A percentile compares a stretch with the other conserved stretches of the same genome.
These are phyloP conservation scores for Hyaloscypha hepaticicola DNA, from an alignment of 495 filamentous ascomycete species.

Conservation along the genomic window DNA sequence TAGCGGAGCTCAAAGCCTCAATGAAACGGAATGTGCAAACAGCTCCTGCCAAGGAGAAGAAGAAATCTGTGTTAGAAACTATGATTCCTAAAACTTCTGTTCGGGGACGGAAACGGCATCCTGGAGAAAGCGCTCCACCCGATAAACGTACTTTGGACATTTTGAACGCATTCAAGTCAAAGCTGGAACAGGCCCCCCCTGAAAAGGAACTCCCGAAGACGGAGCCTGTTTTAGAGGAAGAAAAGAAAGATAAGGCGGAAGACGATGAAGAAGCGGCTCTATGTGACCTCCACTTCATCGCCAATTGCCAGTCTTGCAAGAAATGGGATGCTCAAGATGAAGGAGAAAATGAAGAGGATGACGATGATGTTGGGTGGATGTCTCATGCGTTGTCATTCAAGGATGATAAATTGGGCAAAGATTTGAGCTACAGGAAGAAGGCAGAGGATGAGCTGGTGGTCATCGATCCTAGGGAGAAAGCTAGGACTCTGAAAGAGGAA, in stretches of 20 bases:
- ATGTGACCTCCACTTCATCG: constrained; percentile 92
- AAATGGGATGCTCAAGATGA: constrained; percentile 67
- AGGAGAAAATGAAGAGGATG: constrained; percentile 52
- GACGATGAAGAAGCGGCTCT: constrained; percentile 68
- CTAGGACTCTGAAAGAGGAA: constrained; percentile 67
- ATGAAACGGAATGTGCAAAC: constrained; percentile 77
- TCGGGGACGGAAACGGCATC: constrained; percentile 75
- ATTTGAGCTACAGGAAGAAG: constrained; percentile 83
- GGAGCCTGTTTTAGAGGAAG: constrained; percentile 22
- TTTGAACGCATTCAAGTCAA: constrained; percentile 74
- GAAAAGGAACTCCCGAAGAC: constrained; percentile 43
- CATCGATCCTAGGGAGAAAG: constrained; percentile 89
- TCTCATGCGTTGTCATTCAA: constrained; percentile 78
- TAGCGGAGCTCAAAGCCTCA: constrained; percentile 84
- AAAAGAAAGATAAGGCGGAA: constrained; percentile 37
- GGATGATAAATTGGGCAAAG: constrained; percentile 88
- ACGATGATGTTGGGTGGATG: constrained; percentile 61
- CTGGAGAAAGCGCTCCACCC: constrained; percentile 41
- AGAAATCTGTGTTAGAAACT: constrained; percentile 70
- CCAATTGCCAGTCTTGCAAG: constrained; percentile 85
- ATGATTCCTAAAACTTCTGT: constrained; percentile 82
- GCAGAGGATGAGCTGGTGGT: constrained; percentile 89
- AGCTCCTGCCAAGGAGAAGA: constrained; percentile 54
- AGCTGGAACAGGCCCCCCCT: constrained; percentile 62
- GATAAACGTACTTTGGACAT: constrained; percentile 65